Evolutionary conservation across 1,284 basidiomycete species (phyloP).

Genomic region (Fomitiporia mediterranea): DNA sequence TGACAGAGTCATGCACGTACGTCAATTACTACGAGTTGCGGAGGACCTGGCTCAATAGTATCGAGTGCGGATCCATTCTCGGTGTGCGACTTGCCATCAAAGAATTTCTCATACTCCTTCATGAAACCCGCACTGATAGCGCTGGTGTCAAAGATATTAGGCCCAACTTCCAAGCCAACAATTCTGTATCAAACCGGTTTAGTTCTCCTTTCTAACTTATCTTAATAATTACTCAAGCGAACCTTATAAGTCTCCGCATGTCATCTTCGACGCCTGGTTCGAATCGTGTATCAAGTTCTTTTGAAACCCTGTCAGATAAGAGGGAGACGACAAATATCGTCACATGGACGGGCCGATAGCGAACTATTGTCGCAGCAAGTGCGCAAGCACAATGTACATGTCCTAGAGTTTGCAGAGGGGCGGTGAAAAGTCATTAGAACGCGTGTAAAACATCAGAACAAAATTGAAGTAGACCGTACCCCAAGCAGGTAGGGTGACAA

Average conservation of each 20-base stretch:
- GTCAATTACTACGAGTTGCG: conserved; percentile 13
- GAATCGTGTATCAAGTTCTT: neutral
- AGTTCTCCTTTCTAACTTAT: neutral
- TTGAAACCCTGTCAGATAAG: neutral
- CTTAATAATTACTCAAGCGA: neutral
- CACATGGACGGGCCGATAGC: neutral
- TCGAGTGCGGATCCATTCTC: too few relatives aligned
- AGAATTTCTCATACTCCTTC: neutral
- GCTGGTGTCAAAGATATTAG: neutral
- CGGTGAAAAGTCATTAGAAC: neutral
- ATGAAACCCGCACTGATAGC: neutral
- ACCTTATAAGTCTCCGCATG: conserved; percentile 4
- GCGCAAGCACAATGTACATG: conserved; percentile 6
- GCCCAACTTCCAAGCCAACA: neutral
- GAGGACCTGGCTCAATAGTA: neutral
- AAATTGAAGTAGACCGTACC: conserved; percentile 1
- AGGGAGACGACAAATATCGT: neutral
- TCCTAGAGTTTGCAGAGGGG: too few relatives aligned
- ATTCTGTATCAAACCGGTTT: too few relatives aligned
- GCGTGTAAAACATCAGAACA: neutral
- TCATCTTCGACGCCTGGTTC: neutral
- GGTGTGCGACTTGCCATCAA: neutral
- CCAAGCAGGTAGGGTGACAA: conserved; percentile 7
- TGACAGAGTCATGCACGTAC: neutral
- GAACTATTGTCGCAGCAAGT: conserved; percentile 1